Evolutionary conservation across 169 alveolate genomes (phyloP).

Genomic region (Theileria annulata): DNA sequence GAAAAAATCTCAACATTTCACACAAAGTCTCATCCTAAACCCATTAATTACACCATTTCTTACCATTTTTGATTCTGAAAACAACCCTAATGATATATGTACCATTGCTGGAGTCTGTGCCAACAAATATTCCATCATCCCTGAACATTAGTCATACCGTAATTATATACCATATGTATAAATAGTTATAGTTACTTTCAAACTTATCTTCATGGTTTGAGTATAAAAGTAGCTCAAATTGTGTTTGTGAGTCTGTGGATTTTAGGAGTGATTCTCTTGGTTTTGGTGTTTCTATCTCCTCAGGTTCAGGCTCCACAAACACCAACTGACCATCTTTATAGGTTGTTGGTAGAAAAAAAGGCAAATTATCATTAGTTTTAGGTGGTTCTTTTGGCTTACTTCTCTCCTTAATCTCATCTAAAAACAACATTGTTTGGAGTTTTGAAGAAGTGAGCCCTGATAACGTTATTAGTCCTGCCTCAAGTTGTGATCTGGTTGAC

Average conservation of each 20-base stretch:
- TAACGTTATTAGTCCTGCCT: slow-evolving; percentile 42
- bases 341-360: slow-evolving; percentile 63
- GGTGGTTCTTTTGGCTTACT: slow-evolving; percentile 65
- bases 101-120: slow-evolving; percentile 56
- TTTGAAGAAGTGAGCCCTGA: slow-evolving; percentile 49
- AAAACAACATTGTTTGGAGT: slow-evolving; percentile 44
- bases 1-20: slow-evolving; percentile 40
- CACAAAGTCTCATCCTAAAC: slow-evolving; percentile 38
- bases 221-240: slow-evolving; percentile 33
- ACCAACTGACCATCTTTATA: slow-evolving; percentile 68
- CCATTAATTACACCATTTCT: background rate
- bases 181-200: slow-evolving; percentile 14
- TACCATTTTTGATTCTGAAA: slow-evolving; percentile 35
- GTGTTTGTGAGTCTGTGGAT: slow-evolving; percentile 1
- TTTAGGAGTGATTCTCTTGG: slow-evolving; percentile 14
- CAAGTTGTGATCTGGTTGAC: slow-evolving; percentile 29
- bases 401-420: slow-evolving; percentile 56
- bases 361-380: slow-evolving; percentile 51
- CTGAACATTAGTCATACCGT: background rate
- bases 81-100: slow-evolving; percentile 43
- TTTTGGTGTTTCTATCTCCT: background rate
- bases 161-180: background rate
- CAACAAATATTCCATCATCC: slow-evolving; percentile 45
- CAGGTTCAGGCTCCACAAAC: slow-evolving; percentile 48
- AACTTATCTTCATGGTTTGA: slow-evolving; percentile 21